Conservation (phyloP, 495 filamentous ascomycete genomes). For the Penicillium coffeae region DNA sequence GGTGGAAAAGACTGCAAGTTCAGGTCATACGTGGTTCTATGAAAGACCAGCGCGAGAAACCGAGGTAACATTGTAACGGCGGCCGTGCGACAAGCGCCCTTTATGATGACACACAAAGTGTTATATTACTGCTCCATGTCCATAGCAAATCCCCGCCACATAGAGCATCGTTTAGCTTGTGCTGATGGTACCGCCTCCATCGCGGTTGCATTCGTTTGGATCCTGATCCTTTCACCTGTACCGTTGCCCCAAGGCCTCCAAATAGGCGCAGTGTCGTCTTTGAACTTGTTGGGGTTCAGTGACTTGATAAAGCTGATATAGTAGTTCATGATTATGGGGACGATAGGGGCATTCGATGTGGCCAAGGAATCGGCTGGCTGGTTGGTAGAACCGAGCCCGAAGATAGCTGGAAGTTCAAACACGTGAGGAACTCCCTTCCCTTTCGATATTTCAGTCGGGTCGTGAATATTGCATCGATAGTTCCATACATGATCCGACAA, state of each 20-base stretch:
- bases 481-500: constrained; percentile 40
- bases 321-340: constrained; percentile 57
- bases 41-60: no score
- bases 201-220: constrained; percentile 48
- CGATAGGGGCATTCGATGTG: constrained; percentile 40
- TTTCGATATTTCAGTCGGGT: constrained; percentile 37
- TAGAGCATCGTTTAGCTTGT: constrained; percentile 42
- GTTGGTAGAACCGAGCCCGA: constrained; percentile 30
- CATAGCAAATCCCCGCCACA: constrained; percentile 29
- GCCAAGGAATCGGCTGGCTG: constrained; percentile 18
- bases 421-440: constrained; percentile 64
- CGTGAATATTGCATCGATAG: constrained; percentile 62
- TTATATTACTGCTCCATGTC: constrained; percentile 15
- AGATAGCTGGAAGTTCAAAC: constrained; percentile 58
- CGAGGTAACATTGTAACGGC: no score
- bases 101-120: not conserved
- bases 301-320: constrained; percentile 61
- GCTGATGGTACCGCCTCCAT: constrained; percentile 51
- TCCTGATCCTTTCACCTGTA: constrained; percentile 28
- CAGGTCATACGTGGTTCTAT: no score
- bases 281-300: constrained; percentile 54
- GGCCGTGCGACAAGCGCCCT: no score
- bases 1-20: no score
- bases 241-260: constrained; percentile 41
- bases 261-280: constrained; percentile 29